phyloP scores from a whole-genome alignment of 805 yeast species.

The Candida coleopterorum region DNA sequence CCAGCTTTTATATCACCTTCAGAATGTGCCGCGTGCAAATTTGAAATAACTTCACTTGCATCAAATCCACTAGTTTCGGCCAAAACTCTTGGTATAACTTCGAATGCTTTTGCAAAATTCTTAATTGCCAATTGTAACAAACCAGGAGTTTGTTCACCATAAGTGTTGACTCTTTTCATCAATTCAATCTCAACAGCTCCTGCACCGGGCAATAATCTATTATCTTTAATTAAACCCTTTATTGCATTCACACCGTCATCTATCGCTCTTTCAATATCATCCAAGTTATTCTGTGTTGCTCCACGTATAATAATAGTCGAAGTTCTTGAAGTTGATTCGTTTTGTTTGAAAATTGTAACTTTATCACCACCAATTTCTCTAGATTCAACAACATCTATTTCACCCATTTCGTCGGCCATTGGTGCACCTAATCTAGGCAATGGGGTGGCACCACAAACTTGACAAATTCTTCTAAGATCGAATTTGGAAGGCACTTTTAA shows the following conservation, averaged over 20 bases:
- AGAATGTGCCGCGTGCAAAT: conserved; percentile 84
- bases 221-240: conserved; percentile 82
- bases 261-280: conserved; percentile 94
- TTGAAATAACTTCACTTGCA: conserved; percentile 82
- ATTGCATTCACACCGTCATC: conserved; percentile 94
- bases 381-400: conserved; percentile 81
- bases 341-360: conserved; percentile 89
- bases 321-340: conserved; percentile 62
- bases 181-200: conserved; percentile 92
- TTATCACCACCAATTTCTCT: conserved; percentile 96
- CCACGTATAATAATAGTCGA: conserved; percentile 93
- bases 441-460: conserved; percentile 97
- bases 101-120: conserved; percentile 90
- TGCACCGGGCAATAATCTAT: conserved; percentile 85
- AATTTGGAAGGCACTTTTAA: conserved; percentile 90
- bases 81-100: conserved; percentile 84
- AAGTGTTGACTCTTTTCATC: conserved; percentile 69
- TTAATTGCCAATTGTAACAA: conserved; percentile 89
- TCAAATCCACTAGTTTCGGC: conserved; percentile 95
- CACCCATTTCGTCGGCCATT: conserved; percentile 89
- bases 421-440: conserved; percentile 93
- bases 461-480: conserved; percentile 86
- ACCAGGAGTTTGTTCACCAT: conserved; percentile 94
- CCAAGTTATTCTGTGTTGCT: conserved; percentile 90
- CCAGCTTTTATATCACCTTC: conserved; percentile 50